phyloP scores from a whole-genome alignment of 148 eudicot genomes.

The Chenopodium quinoa region DNA sequence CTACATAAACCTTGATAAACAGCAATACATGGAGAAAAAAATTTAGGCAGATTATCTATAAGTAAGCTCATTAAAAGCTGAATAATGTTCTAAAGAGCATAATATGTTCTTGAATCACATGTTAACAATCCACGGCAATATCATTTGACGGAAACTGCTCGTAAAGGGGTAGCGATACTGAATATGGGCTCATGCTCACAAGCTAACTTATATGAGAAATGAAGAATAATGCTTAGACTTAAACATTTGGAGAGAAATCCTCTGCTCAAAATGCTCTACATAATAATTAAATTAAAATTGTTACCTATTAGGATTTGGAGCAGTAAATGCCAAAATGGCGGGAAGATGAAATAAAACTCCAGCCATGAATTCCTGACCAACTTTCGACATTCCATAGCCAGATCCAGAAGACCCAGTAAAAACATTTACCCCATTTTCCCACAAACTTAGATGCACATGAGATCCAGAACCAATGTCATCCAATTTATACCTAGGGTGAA shows the following conservation, averaged over 20 bases:
- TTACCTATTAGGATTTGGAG: conserved; percentile 92
- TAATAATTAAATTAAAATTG: not conserved
- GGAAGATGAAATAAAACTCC: conserved; percentile 96
- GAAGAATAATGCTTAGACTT: not conserved
- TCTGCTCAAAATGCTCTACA: not conserved
- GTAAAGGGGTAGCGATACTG: not conserved
- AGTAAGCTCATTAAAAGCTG: not conserved
- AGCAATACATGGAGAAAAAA: not conserved
- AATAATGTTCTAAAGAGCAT: too few relatives aligned
- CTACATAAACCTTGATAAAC: not conserved
- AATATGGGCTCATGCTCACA: not conserved
- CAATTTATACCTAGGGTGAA: conserved; percentile 50
- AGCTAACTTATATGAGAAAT: not conserved
- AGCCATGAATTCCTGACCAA: conserved; percentile 96
- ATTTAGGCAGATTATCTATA: not conserved
- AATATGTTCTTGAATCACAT: not conserved
- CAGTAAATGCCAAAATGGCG: conserved; percentile 82
- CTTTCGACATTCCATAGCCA: conserved; percentile 71
- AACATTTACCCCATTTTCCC: conserved; percentile 73
- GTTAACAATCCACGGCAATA: not conserved
- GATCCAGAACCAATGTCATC: conserved; percentile 94
- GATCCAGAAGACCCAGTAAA: conserved; percentile 67
- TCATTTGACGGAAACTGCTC: not conserved
- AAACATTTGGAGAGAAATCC: not conserved
- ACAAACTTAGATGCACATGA: conserved; percentile 94